Conservation (phyloP, 2,329 filamentous ascomycete species). For the Fragosphaeria purpurea region DNA sequence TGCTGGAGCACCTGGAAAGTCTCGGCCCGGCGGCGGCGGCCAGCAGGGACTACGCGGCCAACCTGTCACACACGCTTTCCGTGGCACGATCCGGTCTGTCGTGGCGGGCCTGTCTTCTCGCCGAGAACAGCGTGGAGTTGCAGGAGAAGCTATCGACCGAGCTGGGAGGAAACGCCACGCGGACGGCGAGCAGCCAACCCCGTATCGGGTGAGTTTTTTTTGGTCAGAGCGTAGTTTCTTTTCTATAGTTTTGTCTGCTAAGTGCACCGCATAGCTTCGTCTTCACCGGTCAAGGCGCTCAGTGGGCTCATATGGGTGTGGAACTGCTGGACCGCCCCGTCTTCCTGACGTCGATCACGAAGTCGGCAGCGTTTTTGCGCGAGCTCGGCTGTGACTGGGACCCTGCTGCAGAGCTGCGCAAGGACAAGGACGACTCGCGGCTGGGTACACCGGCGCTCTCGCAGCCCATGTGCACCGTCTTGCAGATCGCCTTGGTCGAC, state of each 20-base stretch:
- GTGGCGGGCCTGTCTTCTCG: neutral
- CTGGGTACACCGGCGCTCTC: slow-evolving; percentile 10
- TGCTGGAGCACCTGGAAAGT: no score
- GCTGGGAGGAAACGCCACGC: no score
- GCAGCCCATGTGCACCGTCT: slow-evolving; percentile 21
- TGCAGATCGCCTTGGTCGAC: slow-evolving; percentile 22
- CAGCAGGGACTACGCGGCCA: slow-evolving; percentile 13
- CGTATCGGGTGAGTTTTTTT: neutral
- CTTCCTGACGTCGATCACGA: no score
- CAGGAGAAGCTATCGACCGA: no score
- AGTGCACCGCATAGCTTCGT: slow-evolving; percentile 1
- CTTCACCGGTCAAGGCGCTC: slow-evolving; percentile 18
- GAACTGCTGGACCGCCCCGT: neutral
- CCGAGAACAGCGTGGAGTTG: no score
- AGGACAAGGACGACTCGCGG: slow-evolving; percentile 1
- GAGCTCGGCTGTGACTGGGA: neutral
- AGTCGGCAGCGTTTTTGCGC: no score
- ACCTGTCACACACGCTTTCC: slow-evolving; percentile 32
- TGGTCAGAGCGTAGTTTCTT: no score
- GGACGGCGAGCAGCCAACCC: no score
- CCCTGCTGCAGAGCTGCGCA: slow-evolving; percentile 4
- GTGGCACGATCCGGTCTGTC: neutral
- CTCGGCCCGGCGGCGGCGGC: no score
- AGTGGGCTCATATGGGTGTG: slow-evolving; percentile 11
- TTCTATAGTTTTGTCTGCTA: no score